Conservation (phyloP, 257 asterid genomes). For the Ocimum tenuiflorum region DNA sequence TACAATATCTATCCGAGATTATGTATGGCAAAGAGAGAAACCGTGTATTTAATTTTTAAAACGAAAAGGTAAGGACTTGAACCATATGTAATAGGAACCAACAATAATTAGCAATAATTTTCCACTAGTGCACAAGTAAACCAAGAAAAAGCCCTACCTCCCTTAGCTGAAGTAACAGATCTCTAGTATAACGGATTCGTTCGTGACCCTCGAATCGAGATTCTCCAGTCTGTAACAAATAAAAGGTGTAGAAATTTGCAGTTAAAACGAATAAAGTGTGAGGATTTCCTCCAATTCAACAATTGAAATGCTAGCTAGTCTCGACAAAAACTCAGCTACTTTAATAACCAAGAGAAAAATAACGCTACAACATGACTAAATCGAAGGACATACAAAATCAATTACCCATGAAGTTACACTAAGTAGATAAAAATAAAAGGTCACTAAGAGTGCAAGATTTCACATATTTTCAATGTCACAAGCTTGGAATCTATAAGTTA, state of each 20-base stretch:
- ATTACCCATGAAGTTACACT: not conserved
- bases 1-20: not conserved
- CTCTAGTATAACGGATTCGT: slow-evolving; percentile 60
- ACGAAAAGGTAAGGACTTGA: not conserved
- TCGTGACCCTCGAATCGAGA: slow-evolving; percentile 69
- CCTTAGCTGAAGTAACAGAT: slow-evolving; percentile 64
- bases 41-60: not conserved
- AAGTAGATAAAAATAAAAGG: not conserved
- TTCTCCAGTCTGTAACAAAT: slow-evolving; percentile 57
- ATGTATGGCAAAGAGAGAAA: not conserved
- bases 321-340: not conserved
- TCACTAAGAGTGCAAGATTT: not conserved
- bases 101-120: not conserved
- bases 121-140: not conserved
- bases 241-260: slow-evolving; percentile 2
- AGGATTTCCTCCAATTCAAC: not conserved
- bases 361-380: not conserved
- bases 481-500: not conserved
- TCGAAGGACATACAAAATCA: not conserved
- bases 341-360: not conserved
- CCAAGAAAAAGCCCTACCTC: slow-evolving; percentile 52
- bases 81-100: not conserved
- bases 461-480: not conserved
- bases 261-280: not conserved
- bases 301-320: not conserved